A percentile compares a stretch with the other conserved stretches of the same genome.
Conservation (phyloP, 192 early-diverging fungal species). For the Coemansia aciculifera region DNA sequence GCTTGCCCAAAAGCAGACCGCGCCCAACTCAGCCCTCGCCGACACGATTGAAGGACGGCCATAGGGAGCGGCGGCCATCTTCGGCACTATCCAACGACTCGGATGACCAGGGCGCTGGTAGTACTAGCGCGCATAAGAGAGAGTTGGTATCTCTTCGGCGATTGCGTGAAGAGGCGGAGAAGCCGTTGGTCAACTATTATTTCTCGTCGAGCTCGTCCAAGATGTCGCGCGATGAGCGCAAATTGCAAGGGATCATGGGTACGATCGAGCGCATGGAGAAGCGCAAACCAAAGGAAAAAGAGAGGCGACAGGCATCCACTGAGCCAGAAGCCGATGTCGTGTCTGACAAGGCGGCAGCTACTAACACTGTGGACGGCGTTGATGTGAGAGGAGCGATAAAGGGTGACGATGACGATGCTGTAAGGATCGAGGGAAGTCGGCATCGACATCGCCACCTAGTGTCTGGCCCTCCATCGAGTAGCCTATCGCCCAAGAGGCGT, state of each 20-base stretch:
- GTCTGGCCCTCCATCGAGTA: slow-evolving; percentile 5
- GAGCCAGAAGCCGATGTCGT: slow-evolving; percentile 10
- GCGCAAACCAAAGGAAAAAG: slow-evolving; percentile 50
- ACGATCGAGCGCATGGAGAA: slow-evolving; percentile 65
- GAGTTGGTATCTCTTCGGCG: slow-evolving; percentile 32
- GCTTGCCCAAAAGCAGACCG: not conserved
- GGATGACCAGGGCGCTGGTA: not conserved
- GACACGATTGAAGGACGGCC: not conserved
- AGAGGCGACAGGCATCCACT: slow-evolving; percentile 19
- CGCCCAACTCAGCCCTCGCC: slow-evolving; percentile 6
- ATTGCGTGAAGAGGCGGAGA: slow-evolving; percentile 44
- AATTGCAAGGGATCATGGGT: slow-evolving; percentile 64
- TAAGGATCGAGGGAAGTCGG: not conserved
- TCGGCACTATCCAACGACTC: not conserved
- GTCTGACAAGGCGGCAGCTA: not conserved
- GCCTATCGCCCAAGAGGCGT: slow-evolving; percentile 19
- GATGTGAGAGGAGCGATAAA: not conserved
- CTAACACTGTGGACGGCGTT: not conserved
- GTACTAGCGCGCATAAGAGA: slow-evolving; percentile 15
- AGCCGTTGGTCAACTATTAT: slow-evolving; percentile 49
- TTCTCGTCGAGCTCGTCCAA: slow-evolving; percentile 44
- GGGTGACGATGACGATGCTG: not conserved
- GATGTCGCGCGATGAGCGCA: slow-evolving; percentile 69
- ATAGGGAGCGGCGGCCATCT: not conserved
- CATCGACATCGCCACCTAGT: not conserved